Evolutionary conservation across 306 rosid species (phyloP).

Genomic region (Casuarina equisetifolia): DNA sequence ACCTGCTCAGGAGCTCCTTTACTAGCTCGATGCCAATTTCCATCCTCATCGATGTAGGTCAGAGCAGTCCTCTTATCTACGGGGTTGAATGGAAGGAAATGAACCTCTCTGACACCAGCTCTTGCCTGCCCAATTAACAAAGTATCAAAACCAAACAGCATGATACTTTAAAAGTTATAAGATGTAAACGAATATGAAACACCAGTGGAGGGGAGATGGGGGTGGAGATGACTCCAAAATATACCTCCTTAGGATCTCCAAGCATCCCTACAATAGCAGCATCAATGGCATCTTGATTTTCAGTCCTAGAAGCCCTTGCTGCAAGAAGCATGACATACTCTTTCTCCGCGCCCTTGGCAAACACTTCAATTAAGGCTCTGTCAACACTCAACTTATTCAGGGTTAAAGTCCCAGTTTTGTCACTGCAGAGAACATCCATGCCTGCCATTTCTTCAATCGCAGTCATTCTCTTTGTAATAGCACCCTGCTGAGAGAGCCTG

Average conservation of each 20-base stretch:
- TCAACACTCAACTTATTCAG: conserved; percentile 86
- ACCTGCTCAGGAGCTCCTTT: conserved; percentile 99
- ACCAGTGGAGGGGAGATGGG: neutral
- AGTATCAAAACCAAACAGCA: neutral
- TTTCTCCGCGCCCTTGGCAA: conserved; percentile 85
- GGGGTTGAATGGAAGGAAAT: conserved; percentile 96
- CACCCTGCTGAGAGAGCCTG: conserved; percentile 97
- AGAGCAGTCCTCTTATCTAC: conserved; percentile 99
- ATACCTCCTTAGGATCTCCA: conserved; percentile 98
- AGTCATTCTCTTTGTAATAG: conserved; percentile 96
- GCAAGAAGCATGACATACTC: conserved; percentile 84
- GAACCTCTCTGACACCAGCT: conserved; percentile 89
- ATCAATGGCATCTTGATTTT: conserved; percentile 99
- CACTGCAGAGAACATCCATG: conserved; percentile 99
- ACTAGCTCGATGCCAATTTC: conserved; percentile 88
- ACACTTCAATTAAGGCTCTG: conserved; percentile 78
- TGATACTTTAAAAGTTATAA: neutral
- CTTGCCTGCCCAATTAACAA: conserved; percentile 67
- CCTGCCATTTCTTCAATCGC: conserved; percentile 99
- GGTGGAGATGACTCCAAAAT: conserved; percentile 9
- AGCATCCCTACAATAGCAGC: conserved; percentile 98
- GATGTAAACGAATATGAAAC: neutral
- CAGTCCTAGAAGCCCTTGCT: conserved; percentile 97
- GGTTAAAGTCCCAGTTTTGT: conserved; percentile 95
- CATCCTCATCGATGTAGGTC: conserved; percentile 86